phyloP scores from a whole-genome alignment of 441 rosid species.

The Bruguiera hainesii region DNA sequence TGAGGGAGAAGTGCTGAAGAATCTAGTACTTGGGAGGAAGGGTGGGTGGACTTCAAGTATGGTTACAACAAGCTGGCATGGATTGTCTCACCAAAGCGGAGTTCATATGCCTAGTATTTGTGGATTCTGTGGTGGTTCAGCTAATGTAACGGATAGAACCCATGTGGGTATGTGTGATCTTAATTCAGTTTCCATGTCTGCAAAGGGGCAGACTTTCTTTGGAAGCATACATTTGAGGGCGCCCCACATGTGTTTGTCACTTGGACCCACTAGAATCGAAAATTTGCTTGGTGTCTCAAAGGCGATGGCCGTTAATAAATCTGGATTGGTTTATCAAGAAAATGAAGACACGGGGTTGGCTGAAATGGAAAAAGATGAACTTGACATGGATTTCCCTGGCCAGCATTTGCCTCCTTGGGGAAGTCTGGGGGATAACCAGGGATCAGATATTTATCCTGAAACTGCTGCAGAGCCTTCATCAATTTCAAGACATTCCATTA shows the following conservation, averaged over 20 bases:
- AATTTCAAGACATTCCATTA: conserved; percentile 3
- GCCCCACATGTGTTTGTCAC: conserved; percentile 2
- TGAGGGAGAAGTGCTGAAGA: conserved; percentile 38
- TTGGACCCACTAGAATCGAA: conserved; percentile 10
- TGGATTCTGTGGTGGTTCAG: conserved; percentile 21
- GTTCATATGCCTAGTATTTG: conserved; percentile 16
- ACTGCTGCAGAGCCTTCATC: conserved; percentile 18
- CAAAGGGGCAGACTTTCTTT: conserved; percentile 11
- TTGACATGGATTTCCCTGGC: conserved; percentile 18
- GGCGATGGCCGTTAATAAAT: conserved; percentile 18
- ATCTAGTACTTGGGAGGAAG: not conserved
- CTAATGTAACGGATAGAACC: conserved; percentile 28
- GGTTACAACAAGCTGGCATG: conserved; percentile 23
- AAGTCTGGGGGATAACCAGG: conserved; percentile 19
- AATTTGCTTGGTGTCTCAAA: conserved; percentile 5
- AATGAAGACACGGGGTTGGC: conserved; percentile 22
- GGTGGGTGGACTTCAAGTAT: conserved; percentile 25
- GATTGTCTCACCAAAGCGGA: conserved; percentile 25
- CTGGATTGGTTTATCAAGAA: conserved; percentile 21
- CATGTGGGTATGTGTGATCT: conserved; percentile 11
- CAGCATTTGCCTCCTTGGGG: conserved; percentile 40
- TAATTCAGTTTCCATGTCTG: conserved; percentile 14
- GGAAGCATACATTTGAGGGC: conserved; percentile 12
- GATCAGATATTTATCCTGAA: conserved; percentile 13
- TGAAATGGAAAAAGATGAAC: conserved; percentile 23